Evolutionary conservation across 2,329 filamentous ascomycete genomes (phyloP).

Genomic region (Stenocarpella maydis): DNA sequence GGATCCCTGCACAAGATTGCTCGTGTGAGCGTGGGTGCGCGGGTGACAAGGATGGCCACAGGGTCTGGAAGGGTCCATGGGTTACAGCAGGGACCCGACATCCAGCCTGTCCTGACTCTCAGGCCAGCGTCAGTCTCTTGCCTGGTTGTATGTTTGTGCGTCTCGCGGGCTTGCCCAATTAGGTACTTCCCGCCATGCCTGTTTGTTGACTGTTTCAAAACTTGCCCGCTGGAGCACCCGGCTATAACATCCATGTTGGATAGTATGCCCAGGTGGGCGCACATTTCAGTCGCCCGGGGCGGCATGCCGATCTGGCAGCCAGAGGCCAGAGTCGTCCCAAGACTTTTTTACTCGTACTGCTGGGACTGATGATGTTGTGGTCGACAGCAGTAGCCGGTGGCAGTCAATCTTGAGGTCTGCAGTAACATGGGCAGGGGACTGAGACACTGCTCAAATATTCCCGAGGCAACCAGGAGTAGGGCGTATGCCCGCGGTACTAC

Average conservation of each 20-base stretch:
- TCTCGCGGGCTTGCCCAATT: background rate
- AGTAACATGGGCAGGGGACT: background rate
- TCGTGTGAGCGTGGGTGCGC: background rate
- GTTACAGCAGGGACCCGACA: constrained; percentile 16
- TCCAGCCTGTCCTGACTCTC: constrained; percentile 13
- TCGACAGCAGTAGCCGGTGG: background rate
- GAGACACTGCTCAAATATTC: constrained; percentile 8
- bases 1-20: constrained; percentile 14
- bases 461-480: constrained; percentile 13
- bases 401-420: background rate
- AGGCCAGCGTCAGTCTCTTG: background rate
- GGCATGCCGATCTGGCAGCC: too few relatives aligned
- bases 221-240: too few relatives aligned
- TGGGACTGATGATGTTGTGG: background rate
- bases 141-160: too few relatives aligned
- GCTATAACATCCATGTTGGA: too few relatives aligned
- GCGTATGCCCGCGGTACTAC: background rate
- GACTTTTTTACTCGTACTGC: background rate
- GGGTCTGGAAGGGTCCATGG: constrained; percentile 31
- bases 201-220: background rate
- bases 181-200: background rate
- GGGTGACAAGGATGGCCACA: constrained; percentile 31
- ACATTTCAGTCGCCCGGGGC: too few relatives aligned
- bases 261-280: too few relatives aligned
- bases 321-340: background rate